Evolutionary conservation across 1,284 basidiomycete species (phyloP).

Genomic region (Ceratobasidium sp.): DNA sequence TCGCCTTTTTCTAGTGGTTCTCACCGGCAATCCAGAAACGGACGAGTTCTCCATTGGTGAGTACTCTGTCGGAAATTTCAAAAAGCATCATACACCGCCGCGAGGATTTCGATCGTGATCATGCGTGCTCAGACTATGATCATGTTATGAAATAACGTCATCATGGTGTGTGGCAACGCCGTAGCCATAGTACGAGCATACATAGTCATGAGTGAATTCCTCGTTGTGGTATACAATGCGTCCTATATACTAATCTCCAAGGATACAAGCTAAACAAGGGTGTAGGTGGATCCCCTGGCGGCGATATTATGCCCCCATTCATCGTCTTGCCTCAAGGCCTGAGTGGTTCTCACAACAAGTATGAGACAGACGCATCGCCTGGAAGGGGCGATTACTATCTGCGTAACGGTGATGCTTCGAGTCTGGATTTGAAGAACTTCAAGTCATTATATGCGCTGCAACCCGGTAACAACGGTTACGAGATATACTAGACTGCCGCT

Average conservation of each 20-base stretch:
- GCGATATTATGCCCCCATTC: neutral
- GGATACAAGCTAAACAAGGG: neutral
- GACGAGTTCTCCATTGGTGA: constrained; percentile 16
- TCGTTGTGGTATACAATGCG: too few species aligned
- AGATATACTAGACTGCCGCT: neutral
- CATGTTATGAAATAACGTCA: too few species aligned
- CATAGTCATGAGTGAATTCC: too few species aligned
- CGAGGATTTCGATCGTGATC: too few species aligned
- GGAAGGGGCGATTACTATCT: constrained; percentile 15
- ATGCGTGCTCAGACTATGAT: too few species aligned
- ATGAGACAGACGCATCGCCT: constrained; percentile 17
- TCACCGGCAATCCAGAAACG: neutral
- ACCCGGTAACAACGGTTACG: neutral
- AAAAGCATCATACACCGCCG: too few species aligned
- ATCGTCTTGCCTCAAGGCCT: constrained; percentile 8
- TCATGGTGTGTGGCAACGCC: too few species aligned
- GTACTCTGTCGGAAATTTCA: neutral
- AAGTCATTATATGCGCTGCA: neutral
- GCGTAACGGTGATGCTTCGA: constrained; percentile 1
- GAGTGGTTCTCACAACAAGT: constrained; percentile 30
- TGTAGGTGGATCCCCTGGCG: neutral
- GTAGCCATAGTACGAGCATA: too few species aligned
- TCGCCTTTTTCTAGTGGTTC: neutral
- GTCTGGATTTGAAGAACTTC: neutral
- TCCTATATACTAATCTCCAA: too few species aligned